phyloP scores from a whole-genome alignment of 805 yeast genomes.

The Candida krabiensis region DNA sequence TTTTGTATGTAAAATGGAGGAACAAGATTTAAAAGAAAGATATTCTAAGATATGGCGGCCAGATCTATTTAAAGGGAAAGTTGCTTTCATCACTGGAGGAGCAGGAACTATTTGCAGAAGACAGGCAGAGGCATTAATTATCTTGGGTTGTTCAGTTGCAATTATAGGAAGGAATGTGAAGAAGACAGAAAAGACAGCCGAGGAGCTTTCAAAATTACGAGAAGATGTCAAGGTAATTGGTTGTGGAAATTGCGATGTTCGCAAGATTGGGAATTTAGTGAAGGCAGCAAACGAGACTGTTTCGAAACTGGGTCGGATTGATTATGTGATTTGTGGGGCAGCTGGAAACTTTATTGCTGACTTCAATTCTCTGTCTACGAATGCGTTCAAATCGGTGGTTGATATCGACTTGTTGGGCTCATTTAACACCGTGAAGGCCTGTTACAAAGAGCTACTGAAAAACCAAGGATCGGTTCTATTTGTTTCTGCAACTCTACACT shows the following conservation, averaged over 20 bases:
- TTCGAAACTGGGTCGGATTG: conserved; percentile 69
- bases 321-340: conserved; percentile 90
- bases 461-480: conserved; percentile 74
- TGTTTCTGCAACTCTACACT: conserved; percentile 88
- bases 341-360: conserved; percentile 91
- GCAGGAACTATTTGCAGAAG: conserved; percentile 95
- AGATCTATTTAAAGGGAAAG: conserved; percentile 77
- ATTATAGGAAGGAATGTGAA: conserved; percentile 75
- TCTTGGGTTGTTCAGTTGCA: conserved; percentile 84
- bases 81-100: conserved; percentile 91
- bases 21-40: too few relatives aligned
- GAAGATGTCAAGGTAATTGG: conserved; percentile 69
- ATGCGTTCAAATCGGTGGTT: conserved; percentile 86
- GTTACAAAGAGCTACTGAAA: conserved; percentile 60
- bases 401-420: conserved; percentile 88
- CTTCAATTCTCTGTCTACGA: conserved; percentile 72
- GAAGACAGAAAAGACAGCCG: conserved; percentile 67
- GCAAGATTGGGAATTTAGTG: conserved; percentile 59
- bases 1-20: too few relatives aligned
- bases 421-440: conserved; percentile 85
- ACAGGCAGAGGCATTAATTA: conserved; percentile 81
- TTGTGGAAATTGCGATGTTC: conserved; percentile 73
- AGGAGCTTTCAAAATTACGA: conserved; percentile 58
- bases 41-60: conserved; percentile 47
- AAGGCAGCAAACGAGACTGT: conserved; percentile 69